phyloP scores from a whole-genome alignment of 345 rosid species.

The Salix purpurea region DNA sequence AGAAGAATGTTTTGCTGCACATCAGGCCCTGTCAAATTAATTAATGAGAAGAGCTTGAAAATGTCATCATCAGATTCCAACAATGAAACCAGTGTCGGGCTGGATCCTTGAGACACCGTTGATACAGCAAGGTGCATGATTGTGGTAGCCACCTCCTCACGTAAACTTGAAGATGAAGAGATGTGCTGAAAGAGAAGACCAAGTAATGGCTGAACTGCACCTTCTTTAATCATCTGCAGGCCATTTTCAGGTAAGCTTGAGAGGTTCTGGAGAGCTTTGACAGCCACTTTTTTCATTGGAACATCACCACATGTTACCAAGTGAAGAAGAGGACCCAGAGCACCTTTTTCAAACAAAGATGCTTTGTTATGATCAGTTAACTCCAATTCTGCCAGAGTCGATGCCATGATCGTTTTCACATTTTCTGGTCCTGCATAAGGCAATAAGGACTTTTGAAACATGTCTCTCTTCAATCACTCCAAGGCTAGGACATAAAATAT shows the following conservation, averaged over 20 bases:
- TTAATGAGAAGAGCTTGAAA: constrained; percentile 48
- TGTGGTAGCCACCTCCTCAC: constrained; percentile 50
- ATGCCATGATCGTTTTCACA: constrained; percentile 46
- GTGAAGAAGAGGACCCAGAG: constrained; percentile 46
- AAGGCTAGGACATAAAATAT: background rate
- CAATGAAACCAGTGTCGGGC: constrained; percentile 29
- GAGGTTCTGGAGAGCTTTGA: constrained; percentile 49
- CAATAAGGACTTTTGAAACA: background rate
- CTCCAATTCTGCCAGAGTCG: constrained; percentile 57
- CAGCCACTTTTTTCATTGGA: constrained; percentile 39
- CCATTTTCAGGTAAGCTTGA: constrained; percentile 53
- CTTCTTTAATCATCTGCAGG: constrained; percentile 57
- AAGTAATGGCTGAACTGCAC: constrained; percentile 44
- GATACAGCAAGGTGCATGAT: constrained; percentile 56
- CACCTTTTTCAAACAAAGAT: constrained; percentile 50
- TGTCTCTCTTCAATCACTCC: background rate
- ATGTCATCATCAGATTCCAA: constrained; percentile 53
- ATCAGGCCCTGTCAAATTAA: constrained; percentile 43
- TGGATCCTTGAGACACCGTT: constrained; percentile 41
- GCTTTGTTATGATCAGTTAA: constrained; percentile 57
- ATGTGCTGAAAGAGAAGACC: constrained; percentile 43
- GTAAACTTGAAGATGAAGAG: constrained; percentile 38
- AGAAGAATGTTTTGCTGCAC: constrained; percentile 53
- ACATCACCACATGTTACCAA: constrained; percentile 34
- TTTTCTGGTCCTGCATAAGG: constrained; percentile 51